Percentiles rank a stretch among this genome's conserved stretches.
phyloP scores from a whole-genome alignment of 148 eudicot genomes.

The Silene uniflora region DNA sequence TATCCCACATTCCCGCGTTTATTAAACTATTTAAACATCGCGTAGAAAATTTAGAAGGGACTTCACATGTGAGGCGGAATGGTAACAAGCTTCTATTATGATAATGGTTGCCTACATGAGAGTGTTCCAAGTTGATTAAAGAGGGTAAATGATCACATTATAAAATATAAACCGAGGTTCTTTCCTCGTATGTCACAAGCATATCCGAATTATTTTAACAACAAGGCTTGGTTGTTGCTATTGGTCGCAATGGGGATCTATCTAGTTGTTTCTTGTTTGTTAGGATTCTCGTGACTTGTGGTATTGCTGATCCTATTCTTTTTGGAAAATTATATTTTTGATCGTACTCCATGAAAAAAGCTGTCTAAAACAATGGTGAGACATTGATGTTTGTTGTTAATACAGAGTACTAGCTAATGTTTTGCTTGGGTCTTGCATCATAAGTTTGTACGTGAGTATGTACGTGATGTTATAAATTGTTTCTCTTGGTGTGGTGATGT shows the following conservation, averaged over 20 bases:
- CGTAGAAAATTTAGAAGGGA: too few species aligned
- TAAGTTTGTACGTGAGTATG: neutral
- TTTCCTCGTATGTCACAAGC: neutral
- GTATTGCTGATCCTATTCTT: too few species aligned
- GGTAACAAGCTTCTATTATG: too few species aligned
- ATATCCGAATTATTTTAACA: neutral
- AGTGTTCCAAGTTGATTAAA: neutral
- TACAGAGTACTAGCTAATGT: too few species aligned
- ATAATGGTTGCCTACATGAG: too few species aligned
- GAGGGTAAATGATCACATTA: neutral
- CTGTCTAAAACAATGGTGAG: neutral
- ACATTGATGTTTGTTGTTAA: neutral
- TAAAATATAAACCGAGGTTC: neutral
- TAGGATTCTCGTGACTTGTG: neutral
- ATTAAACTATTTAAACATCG: too few species aligned
- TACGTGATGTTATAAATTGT: neutral
- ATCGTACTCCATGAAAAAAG: too few species aligned
- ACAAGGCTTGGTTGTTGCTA: neutral
- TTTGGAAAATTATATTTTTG: too few species aligned
- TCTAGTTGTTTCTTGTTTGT: neutral
- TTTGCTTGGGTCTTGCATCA: neutral
- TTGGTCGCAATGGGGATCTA: neutral
- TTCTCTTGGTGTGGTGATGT: too few species aligned
- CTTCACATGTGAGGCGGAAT: too few species aligned
- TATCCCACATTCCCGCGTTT: too few species aligned